A percentile compares a stretch with the other conserved stretches of the same genome.
These are phyloP conservation scores for Saccharomyces hybrid DNA, from an alignment of 1,139 yeast species.

Conservation along the genomic window DNA sequence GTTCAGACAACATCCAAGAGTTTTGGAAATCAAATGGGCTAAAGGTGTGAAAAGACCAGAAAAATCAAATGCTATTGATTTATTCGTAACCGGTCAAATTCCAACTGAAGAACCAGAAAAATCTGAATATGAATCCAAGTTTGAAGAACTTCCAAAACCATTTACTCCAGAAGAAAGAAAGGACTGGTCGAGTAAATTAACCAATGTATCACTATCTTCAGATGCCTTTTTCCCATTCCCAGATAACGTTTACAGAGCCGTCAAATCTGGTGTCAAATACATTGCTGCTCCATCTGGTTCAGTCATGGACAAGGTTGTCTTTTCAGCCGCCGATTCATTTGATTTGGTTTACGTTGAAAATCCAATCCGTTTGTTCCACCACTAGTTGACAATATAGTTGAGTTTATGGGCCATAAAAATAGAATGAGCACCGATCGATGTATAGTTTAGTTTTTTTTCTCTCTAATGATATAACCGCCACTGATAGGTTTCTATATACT, in stretches of 20 bases:
- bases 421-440: not conserved
- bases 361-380: slow-evolving; percentile 97
- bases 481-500: not conserved
- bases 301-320: slow-evolving; percentile 94
- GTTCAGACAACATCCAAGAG: slow-evolving; percentile 97
- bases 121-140: slow-evolving; percentile 84
- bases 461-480: not conserved
- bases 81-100: slow-evolving; percentile 83
- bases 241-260: slow-evolving; percentile 96
- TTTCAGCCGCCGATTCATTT: slow-evolving; percentile 88
- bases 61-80: slow-evolving; percentile 94
- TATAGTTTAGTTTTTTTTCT: not conserved
- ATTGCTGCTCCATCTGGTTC: slow-evolving; percentile 97
- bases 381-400: no score
- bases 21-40: slow-evolving; percentile 90
- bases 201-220: slow-evolving; percentile 83
- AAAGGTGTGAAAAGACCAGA: slow-evolving; percentile 98
- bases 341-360: slow-evolving; percentile 87
- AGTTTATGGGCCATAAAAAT: no score
- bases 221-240: slow-evolving; percentile 99
- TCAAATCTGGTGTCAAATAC: slow-evolving; percentile 88
- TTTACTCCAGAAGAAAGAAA: slow-evolving; percentile 74
- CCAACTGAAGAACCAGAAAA: slow-evolving; percentile 91
- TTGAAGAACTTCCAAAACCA: slow-evolving; percentile 75
- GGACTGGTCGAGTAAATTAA: slow-evolving; percentile 77